These are phyloP conservation scores for Phytophthora brassicae DNA, from an alignment of 352 stramenopile genomes.

Conservation along the genomic window DNA sequence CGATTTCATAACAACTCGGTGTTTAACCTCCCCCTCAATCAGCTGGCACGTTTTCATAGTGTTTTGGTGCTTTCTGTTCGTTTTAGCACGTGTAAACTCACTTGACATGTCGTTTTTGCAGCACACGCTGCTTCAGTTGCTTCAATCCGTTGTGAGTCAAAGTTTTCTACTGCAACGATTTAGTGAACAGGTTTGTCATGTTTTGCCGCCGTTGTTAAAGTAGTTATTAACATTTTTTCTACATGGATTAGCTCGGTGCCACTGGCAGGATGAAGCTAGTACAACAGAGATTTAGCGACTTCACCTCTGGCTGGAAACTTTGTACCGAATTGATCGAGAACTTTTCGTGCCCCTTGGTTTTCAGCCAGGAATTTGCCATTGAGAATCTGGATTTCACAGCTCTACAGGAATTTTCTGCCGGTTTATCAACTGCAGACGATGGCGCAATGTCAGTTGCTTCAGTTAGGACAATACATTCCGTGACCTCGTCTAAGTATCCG, in stretches of 20 bases:
- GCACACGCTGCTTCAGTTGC: constrained; percentile 23
- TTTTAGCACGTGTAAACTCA: background rate
- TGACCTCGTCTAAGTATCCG: constrained; percentile 16
- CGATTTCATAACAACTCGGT: background rate
- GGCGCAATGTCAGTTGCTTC: constrained; percentile 27
- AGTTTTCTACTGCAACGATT: constrained; percentile 32
- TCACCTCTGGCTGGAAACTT: constrained; percentile 50
- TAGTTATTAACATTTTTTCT: background rate
- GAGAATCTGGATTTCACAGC: constrained; percentile 14
- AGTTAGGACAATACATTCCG: constrained; percentile 13
- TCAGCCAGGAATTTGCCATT: constrained; percentile 18
- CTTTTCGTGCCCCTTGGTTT: constrained; percentile 17
- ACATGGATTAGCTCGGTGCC: constrained; percentile 8
- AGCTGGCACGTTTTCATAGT: constrained; percentile 14
- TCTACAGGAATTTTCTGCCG: background rate
- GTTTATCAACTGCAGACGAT: background rate
- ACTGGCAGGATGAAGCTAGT: constrained; percentile 8
- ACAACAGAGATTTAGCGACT: constrained; percentile 46
- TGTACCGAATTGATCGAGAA: constrained; percentile 31
- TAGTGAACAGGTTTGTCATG: constrained; percentile 16
- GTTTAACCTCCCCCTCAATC: constrained; percentile 9
- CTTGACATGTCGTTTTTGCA: constrained; percentile 8
- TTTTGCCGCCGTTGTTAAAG: background rate
- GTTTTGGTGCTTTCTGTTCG: background rate
- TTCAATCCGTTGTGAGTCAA: constrained; percentile 27